Evolutionary conservation across 352 stramenopile species (phyloP).

Genomic region (Phytophthora europaea): DNA sequence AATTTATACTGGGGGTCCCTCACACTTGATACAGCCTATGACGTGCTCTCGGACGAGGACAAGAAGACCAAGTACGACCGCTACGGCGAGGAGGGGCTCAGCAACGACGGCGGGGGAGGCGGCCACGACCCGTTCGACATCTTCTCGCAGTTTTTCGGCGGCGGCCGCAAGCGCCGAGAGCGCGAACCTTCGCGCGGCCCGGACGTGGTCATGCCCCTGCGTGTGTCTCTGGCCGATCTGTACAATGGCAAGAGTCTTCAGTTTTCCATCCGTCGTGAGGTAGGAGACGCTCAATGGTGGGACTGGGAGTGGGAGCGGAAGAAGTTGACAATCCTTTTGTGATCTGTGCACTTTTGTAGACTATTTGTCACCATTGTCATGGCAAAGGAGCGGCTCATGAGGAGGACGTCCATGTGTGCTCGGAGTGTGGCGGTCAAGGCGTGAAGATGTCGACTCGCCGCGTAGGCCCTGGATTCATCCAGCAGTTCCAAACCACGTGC

Average conservation of each 20-base stretch:
- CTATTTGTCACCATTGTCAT: slow-evolving; percentile 96
- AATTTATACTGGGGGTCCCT: slow-evolving; percentile 12
- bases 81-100: slow-evolving; percentile 91
- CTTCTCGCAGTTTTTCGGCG: slow-evolving; percentile 85
- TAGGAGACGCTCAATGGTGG: slow-evolving; percentile 1
- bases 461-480: slow-evolving; percentile 84
- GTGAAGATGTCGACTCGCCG: slow-evolving; percentile 90
- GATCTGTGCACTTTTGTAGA: slow-evolving; percentile 50
- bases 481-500: slow-evolving; percentile 90
- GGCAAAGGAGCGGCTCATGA: slow-evolving; percentile 91
- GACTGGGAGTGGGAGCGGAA: background rate
- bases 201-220: slow-evolving; percentile 89
- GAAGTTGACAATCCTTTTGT: slow-evolving; percentile 4
- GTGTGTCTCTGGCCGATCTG: slow-evolving; percentile 96
- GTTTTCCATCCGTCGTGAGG: slow-evolving; percentile 93
- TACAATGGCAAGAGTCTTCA: slow-evolving; percentile 97
- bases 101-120: slow-evolving; percentile 54
- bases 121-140: slow-evolving; percentile 83
- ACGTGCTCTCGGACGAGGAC: slow-evolving; percentile 93
- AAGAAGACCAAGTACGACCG: slow-evolving; percentile 92
- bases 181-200: slow-evolving; percentile 70
- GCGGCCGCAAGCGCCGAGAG: slow-evolving; percentile 47
- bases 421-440: slow-evolving; percentile 95
- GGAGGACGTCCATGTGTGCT: slow-evolving; percentile 90
- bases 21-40: slow-evolving; percentile 74